Evolutionary conservation across 1,284 basidiomycete genomes (phyloP).

Genomic region (Sanguinoderma infundibulare): DNA sequence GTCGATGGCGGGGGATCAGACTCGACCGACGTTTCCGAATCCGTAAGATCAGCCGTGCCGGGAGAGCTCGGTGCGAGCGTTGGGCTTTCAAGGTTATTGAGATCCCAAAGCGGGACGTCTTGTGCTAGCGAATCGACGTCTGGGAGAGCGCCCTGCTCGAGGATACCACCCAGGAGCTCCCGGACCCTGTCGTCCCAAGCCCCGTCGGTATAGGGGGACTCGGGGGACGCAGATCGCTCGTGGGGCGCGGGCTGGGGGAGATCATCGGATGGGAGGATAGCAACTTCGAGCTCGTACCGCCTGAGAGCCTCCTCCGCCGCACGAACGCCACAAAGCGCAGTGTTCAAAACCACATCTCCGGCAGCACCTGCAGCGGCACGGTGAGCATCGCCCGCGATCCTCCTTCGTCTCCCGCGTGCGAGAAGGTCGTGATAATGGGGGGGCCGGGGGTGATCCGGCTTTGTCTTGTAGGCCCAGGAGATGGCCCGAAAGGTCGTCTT

Average conservation of each 20-base stretch:
- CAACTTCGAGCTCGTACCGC: constrained; percentile 35
- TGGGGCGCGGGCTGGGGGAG: constrained; percentile 5
- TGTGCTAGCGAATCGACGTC: constrained; percentile 21
- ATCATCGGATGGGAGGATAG: constrained; percentile 23
- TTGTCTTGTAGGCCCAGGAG: constrained; percentile 32
- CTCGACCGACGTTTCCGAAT: constrained; percentile 34
- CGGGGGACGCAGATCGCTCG: constrained; percentile 4
- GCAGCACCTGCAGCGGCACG: constrained; percentile 9
- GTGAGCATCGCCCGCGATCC: constrained; percentile 4
- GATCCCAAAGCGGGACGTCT: constrained; percentile 28
- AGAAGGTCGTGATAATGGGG: constrained; percentile 33
- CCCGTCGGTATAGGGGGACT: constrained; percentile 8
- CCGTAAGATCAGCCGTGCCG: constrained; percentile 28
- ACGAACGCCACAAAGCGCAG: constrained; percentile 31
- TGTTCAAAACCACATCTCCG: constrained; percentile 31
- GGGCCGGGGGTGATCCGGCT: constrained; percentile 30
- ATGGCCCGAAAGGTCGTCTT: constrained; percentile 29
- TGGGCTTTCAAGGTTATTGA: constrained; percentile 23
- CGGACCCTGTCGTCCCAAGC: constrained; percentile 31
- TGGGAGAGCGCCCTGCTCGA: constrained; percentile 23
- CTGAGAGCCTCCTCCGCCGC: constrained; percentile 31
- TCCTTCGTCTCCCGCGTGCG: constrained; percentile 23
- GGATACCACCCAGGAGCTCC: constrained; percentile 30
- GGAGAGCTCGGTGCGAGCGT: constrained; percentile 17
- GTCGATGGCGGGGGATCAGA: constrained; percentile 35